phyloP scores from a whole-genome alignment of 352 stramenopile species.

The Thalassiosira mediterranea region DNA sequence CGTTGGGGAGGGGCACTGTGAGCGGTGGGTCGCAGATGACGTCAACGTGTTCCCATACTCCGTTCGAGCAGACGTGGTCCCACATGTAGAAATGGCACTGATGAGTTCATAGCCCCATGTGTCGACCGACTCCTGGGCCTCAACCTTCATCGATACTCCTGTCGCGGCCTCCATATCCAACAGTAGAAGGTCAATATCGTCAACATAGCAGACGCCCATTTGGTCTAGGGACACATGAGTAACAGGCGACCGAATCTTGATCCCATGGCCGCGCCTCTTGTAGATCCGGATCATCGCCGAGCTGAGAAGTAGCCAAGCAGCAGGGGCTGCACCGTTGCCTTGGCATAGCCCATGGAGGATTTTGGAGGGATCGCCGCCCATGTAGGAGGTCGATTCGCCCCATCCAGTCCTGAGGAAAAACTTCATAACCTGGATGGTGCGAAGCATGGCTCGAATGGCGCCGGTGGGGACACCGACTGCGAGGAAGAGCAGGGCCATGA shows the following conservation, averaged over 20 bases:
- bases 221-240: background rate
- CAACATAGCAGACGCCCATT: conserved; percentile 3
- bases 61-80: background rate
- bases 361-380: background rate
- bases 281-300: background rate
- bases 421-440: conserved; percentile 12
- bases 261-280: conserved; percentile 7
- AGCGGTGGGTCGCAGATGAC: background rate
- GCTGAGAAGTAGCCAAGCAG: conserved; percentile 9
- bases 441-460: background rate
- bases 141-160: background rate
- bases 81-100: background rate
- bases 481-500: conserved; percentile 1
- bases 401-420: conserved; percentile 15
- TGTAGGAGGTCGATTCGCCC: background rate
- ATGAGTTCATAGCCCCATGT: background rate
- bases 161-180: background rate
- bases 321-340: conserved; percentile 10
- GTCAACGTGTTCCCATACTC: background rate
- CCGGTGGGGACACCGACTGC: background rate
- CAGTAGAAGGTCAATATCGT: conserved; percentile 12
- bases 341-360: conserved; percentile 10
- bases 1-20: background rate
- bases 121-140: background rate
- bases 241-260: background rate